Conservation (phyloP, 208 protist genomes). For the Leishmania amazonensis region DNA sequence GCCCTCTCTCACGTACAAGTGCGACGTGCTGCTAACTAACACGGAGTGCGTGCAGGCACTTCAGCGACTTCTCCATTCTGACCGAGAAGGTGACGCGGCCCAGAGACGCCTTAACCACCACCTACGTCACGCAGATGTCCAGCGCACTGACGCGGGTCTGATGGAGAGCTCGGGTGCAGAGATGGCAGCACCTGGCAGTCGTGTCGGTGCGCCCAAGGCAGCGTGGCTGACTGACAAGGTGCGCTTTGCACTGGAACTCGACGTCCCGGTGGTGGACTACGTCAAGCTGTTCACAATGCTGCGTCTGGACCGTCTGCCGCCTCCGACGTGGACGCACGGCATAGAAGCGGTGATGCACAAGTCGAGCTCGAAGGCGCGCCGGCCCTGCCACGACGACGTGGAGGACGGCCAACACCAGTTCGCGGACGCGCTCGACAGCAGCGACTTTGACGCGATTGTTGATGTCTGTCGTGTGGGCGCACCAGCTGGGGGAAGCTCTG, state of each 20-base stretch:
- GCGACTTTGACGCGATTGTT: conserved; percentile 49
- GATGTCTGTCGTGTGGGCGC: conserved; percentile 30
- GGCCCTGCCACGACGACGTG: background rate
- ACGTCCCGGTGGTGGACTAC: conserved; percentile 74
- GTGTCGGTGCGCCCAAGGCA: background rate
- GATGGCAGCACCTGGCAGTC: background rate
- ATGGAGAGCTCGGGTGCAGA: background rate
- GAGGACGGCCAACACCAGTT: background rate
- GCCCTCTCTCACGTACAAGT: conserved; percentile 35
- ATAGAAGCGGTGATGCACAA: background rate
- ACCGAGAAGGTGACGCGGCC: background rate
- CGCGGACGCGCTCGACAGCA: conserved; percentile 12
- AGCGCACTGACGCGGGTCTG: background rate
- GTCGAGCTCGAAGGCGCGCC: background rate
- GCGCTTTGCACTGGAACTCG: conserved; percentile 60
- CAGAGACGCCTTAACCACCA: background rate
- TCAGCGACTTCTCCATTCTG: conserved; percentile 17
- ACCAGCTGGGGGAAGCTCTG: conserved; percentile 5
- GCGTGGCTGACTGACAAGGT: conserved; percentile 56
- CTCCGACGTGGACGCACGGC: background rate
- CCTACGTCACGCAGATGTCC: background rate
- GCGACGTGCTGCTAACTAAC: conserved; percentile 61
- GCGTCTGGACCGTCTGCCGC: conserved; percentile 33
- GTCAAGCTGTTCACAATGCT: conserved; percentile 47
- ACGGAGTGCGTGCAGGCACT: conserved; percentile 39